A percentile compares a stretch with the other conserved stretches of the same genome.
These are phyloP conservation scores for Pistacia vera DNA, from an alignment of 345 rosid species.

Conservation along the genomic window DNA sequence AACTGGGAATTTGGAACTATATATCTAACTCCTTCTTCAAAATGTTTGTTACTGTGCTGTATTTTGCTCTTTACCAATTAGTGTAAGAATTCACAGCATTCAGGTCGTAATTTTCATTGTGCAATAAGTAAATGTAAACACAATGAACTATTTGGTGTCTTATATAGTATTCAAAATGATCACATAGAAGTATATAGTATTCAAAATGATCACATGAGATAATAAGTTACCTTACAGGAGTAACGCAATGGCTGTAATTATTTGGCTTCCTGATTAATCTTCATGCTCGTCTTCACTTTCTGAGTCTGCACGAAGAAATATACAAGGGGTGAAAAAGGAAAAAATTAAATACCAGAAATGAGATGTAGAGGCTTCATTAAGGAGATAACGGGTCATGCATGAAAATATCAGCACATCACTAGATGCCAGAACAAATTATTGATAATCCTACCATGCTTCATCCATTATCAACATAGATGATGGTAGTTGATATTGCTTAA, in stretches of 20 bases:
- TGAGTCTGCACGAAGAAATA: slow-evolving; percentile 59
- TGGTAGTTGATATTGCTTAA: background rate
- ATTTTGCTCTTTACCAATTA: background rate
- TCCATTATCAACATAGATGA: background rate
- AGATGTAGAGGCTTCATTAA: background rate
- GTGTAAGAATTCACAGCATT: background rate
- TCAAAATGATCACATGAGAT: background rate
- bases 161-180: background rate
- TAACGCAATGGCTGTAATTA: slow-evolving; percentile 2
- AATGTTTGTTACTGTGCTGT: background rate
- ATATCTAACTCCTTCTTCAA: background rate
- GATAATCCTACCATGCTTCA: background rate
- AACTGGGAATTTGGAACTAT: background rate
- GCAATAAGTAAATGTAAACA: background rate
- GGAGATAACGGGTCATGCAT: background rate
- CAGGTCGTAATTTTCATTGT: background rate
- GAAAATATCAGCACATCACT: background rate
- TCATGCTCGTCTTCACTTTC: slow-evolving; percentile 81
- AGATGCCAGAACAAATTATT: background rate
- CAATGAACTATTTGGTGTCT: background rate
- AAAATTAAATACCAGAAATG: background rate
- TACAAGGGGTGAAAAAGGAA: background rate
- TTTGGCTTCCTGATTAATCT: slow-evolving; percentile 43
- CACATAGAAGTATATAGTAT: background rate
- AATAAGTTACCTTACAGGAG: slow-evolving; percentile 23